Conservation (phyloP, 208 protist species). For the Trichomonas vaginalis region DNA sequence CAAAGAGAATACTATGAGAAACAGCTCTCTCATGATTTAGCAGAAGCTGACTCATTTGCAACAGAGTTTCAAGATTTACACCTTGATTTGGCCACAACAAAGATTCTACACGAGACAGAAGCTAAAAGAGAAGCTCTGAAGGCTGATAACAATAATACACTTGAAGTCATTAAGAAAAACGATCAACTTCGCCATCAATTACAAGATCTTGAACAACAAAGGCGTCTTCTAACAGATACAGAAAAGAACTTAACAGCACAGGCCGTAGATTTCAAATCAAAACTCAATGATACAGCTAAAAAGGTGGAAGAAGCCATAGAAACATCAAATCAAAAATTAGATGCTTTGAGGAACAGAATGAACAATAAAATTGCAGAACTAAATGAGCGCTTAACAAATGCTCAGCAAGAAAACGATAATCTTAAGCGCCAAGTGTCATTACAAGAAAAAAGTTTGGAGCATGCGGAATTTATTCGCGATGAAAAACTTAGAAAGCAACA, state of each 20-base stretch:
- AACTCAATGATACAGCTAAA: not conserved
- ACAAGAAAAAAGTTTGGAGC: not conserved
- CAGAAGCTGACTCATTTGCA: not conserved
- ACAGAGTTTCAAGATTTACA: not conserved
- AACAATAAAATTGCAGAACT: not conserved
- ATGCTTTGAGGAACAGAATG: not conserved
- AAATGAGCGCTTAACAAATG: not conserved
- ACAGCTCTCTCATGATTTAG: not conserved
- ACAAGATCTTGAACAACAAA: conserved; percentile 7
- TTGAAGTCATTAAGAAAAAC: conserved; percentile 3
- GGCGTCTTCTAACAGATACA: not conserved
- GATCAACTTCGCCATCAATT: not conserved
- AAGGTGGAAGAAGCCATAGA: not conserved
- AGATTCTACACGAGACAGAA: not conserved
- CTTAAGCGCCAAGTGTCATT: not conserved
- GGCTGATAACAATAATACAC: not conserved
- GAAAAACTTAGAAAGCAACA: not conserved
- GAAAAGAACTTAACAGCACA: not conserved
- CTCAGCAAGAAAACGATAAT: not conserved
- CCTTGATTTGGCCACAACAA: not conserved
- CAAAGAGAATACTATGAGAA: conserved; percentile 7
- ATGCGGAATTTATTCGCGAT: not conserved
- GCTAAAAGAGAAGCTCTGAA: not conserved
- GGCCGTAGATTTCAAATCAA: not conserved
- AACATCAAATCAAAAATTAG: not conserved